Percentiles rank a stretch among this genome's conserved stretches.
phyloP scores from a whole-genome alignment of 352 stramenopile species.

The Phytopythium montanum region DNA sequence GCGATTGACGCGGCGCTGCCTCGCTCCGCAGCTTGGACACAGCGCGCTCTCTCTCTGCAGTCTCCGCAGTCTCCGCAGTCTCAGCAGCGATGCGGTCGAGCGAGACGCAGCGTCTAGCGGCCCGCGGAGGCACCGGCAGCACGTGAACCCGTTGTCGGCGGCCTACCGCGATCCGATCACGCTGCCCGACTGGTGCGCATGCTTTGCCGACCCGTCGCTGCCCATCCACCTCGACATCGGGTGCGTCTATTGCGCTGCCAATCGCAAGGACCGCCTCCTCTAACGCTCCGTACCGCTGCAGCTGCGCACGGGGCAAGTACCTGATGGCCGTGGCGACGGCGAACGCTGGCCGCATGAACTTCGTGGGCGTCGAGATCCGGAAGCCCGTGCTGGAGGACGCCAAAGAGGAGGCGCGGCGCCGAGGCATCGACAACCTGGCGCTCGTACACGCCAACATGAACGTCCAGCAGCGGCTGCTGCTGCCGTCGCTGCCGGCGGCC shows the following conservation, averaged over 20 bases:
- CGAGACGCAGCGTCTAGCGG: constrained; percentile 3
- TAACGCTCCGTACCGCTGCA: not conserved
- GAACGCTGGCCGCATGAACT: constrained; percentile 41
- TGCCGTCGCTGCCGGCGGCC: constrained; percentile 49
- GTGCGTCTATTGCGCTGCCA: constrained; percentile 11
- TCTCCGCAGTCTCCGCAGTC: not conserved
- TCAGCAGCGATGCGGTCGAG: constrained; percentile 1
- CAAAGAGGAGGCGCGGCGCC: constrained; percentile 31
- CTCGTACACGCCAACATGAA: constrained; percentile 88
- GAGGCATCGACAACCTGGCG: constrained; percentile 55
- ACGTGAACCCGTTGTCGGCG: constrained; percentile 77
- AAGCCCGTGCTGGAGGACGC: constrained; percentile 71
- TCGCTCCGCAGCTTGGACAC: not conserved
- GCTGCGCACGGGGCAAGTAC: constrained; percentile 66
- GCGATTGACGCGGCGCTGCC: not conserved
- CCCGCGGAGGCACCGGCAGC: constrained; percentile 70
- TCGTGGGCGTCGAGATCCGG: constrained; percentile 84
- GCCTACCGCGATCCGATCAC: constrained; percentile 59
- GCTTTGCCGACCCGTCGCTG: constrained; percentile 42
- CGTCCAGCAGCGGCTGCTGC: constrained; percentile 54
- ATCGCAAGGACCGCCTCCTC: not conserved
- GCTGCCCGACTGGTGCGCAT: constrained; percentile 53
- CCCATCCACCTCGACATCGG: constrained; percentile 86
- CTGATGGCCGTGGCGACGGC: constrained; percentile 57
- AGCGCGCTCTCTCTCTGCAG: not conserved